Conservation (phyloP, 192 early-diverging fungal species). For the Endogone sp. region DNA sequence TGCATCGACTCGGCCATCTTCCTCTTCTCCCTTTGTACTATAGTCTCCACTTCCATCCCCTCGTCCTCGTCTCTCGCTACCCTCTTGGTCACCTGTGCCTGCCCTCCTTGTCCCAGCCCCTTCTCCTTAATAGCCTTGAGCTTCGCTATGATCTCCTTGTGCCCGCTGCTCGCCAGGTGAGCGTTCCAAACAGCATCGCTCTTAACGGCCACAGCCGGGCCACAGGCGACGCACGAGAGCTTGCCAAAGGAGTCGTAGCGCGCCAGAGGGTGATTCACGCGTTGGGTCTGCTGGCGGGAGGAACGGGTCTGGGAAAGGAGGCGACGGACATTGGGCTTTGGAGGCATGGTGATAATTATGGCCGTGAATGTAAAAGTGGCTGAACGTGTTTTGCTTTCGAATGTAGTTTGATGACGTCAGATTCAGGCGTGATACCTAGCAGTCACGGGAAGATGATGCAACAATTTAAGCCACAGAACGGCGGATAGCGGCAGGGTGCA, state of each 20-base stretch:
- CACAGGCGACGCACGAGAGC: conserved; percentile 43
- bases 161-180: conserved; percentile 36
- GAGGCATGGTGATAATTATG: not conserved
- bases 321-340: conserved; percentile 19
- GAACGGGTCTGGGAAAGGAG: conserved; percentile 24
- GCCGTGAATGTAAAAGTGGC: not conserved
- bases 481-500: too few relatives aligned
- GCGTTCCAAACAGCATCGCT: conserved; percentile 41
- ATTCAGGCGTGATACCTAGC: too few relatives aligned
- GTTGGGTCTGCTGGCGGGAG: conserved; percentile 20
- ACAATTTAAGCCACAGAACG: too few relatives aligned
- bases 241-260: conserved; percentile 44
- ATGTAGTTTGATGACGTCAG: not conserved
- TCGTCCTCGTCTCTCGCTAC: conserved; percentile 16
- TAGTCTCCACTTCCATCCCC: conserved; percentile 9
- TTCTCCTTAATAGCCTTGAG: conserved; percentile 41
- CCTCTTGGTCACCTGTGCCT: conserved; percentile 19
- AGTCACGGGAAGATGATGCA: too few relatives aligned
- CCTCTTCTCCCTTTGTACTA: conserved; percentile 30
- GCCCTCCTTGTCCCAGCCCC: conserved; percentile 21
- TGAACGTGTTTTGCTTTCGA: not conserved
- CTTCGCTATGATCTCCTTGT: conserved; percentile 40
- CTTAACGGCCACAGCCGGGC: conserved; percentile 27
- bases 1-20: conserved; percentile 4
- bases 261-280: conserved; percentile 42